Evolutionary conservation across 2,329 filamentous ascomycete species (phyloP).

Genomic region (Penicillium concentricum): DNA sequence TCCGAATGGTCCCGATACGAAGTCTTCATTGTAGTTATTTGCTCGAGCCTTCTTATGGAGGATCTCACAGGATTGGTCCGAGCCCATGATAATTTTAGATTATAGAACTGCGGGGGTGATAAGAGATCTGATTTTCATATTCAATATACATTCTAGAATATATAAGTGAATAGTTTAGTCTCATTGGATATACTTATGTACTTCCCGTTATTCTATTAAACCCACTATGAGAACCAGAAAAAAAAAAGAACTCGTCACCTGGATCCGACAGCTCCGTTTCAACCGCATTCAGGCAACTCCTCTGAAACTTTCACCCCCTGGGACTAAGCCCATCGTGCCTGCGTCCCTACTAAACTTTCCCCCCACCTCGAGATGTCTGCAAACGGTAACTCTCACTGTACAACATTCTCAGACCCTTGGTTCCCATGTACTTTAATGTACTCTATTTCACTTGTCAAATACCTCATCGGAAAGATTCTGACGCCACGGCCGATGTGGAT

Average conservation of each 20-base stretch:
- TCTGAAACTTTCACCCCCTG: conserved; percentile 7
- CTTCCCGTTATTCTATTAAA: neutral
- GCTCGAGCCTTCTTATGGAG: conserved; percentile 8
- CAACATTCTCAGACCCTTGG: conserved; percentile 14
- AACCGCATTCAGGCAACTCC: conserved; percentile 9
- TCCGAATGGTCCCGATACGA: conserved; percentile 23
- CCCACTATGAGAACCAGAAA: neutral
- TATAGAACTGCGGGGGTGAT: conserved; percentile 3
- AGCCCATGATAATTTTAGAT: conserved; percentile 7
- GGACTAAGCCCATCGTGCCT: conserved; percentile 7
- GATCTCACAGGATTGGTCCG: conserved; percentile 4
- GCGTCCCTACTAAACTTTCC: conserved; percentile 6
- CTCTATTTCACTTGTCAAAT: neutral
- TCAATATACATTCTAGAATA: neutral
- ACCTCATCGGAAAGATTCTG: conserved; percentile 1
- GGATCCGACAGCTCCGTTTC: conserved; percentile 5
- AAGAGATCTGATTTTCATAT: neutral
- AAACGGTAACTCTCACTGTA: conserved; percentile 10
- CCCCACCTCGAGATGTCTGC: conserved; percentile 4
- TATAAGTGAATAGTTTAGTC: neutral
- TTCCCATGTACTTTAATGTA: conserved; percentile 13
- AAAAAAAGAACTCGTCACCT: conserved; percentile 5
- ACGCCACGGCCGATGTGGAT: conserved; percentile 18
- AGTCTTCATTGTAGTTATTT: neutral
- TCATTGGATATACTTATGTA: neutral